phyloP scores from a whole-genome alignment of 2,329 filamentous ascomycete genomes.

The Fusarium drepaniforme region DNA sequence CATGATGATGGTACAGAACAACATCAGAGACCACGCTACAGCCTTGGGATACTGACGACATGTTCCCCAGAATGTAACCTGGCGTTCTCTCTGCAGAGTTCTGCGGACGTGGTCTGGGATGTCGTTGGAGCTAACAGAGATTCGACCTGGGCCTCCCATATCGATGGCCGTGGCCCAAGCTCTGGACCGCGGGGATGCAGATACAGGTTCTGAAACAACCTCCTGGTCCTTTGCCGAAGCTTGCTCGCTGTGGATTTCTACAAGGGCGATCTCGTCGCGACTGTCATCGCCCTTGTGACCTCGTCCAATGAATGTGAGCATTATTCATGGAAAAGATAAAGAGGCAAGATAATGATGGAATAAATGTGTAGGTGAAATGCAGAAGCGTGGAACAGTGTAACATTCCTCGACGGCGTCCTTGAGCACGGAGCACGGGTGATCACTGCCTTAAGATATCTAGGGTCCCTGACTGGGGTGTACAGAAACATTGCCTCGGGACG shows the following conservation, averaged over 20 bases:
- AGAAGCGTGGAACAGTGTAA: background rate
- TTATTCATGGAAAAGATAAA: background rate
- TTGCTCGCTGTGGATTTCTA: background rate
- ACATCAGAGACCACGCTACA: constrained; percentile 39
- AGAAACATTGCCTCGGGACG: background rate
- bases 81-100: constrained; percentile 3
- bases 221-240: background rate
- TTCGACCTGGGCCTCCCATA: background rate
- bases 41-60: constrained; percentile 42
- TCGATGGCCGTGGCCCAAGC: background rate
- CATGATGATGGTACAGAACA: constrained; percentile 43
- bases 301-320: constrained; percentile 8
- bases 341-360: background rate
- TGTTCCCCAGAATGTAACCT: constrained; percentile 29
- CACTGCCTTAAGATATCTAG: constrained; percentile 9
- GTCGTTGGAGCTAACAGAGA: constrained; percentile 9
- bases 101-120: background rate
- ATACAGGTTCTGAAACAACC: background rate
- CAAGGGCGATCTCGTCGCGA: constrained; percentile 9
- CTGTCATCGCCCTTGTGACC: constrained; percentile 5
- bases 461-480: background rate
- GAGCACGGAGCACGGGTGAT: background rate
- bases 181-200: background rate
- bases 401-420: background rate
- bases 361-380: background rate